These are phyloP conservation scores for Anthracocystis walkeri DNA, from an alignment of 1,284 basidiomycete genomes.

Conservation along the genomic window DNA sequence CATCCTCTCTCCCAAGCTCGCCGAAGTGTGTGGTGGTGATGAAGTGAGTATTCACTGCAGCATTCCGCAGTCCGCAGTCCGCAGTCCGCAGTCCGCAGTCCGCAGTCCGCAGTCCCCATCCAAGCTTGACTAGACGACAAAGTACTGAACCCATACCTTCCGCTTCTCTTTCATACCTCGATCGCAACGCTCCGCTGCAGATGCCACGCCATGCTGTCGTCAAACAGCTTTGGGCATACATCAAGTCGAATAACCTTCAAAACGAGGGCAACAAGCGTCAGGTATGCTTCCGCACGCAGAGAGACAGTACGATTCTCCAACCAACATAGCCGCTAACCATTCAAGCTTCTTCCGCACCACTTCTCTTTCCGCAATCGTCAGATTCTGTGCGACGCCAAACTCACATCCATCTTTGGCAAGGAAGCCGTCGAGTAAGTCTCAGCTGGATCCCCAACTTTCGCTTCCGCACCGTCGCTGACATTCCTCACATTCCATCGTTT, in stretches of 20 bases:
- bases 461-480: conserved; percentile 5
- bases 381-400: conserved; percentile 80
- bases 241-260: conserved; percentile 81
- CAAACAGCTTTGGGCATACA: conserved; percentile 86
- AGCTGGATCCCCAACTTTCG: neutral
- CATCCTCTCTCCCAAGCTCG: conserved; percentile 58
- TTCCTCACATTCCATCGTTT: neutral
- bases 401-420: conserved; percentile 79
- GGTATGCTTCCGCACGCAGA: conserved; percentile 19
- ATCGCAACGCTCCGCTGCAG: conserved; percentile 71
- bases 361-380: conserved; percentile 69
- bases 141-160: conserved; percentile 59
- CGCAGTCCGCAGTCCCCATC: neutral
- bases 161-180: conserved; percentile 63
- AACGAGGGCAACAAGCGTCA: conserved; percentile 79
- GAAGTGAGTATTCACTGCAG: conserved; percentile 44
- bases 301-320: neutral
- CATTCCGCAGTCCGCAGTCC: neutral
- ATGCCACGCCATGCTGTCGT: conserved; percentile 88
- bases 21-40: conserved; percentile 65
- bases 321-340: neutral
- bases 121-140: neutral
- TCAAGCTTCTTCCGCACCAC: conserved; percentile 1
- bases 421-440: conserved; percentile 77
- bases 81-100: neutral